Evolutionary conservation across 768 basidiomycete species (phyloP), one percentile per base, ranked within the genome.

Genomic region (Rhodotorula sphaerocarpa): DNA sequence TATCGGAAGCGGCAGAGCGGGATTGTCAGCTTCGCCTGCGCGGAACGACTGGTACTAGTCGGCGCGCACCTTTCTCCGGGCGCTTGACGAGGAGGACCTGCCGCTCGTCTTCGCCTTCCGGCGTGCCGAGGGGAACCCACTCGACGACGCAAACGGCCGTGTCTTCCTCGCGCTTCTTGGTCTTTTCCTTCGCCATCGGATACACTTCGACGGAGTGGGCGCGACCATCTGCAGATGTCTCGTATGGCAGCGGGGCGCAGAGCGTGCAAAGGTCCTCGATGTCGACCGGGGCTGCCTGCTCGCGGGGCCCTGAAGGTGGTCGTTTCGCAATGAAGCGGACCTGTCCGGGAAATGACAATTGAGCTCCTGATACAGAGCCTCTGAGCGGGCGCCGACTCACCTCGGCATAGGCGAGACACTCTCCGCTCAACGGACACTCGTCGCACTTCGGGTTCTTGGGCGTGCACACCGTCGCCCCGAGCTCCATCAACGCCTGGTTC

Each of bases 391-490:
- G n/a, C n/a, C n/a, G 16, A 25, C 70, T 47, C 50, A 77, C 76
- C 70, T 78, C 75, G 6, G 69, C 65, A 53, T 85, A 86, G 2
- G 86, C 91, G 23, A 78, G 75, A 71, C 92, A 97, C 77, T 82
- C 81, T 27, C 77, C 64, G 50, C 75, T 80, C 47, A 96, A 69
- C 25, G 90, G 88, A 75, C 92, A 96, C 23, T 76, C 71, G 23
- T 70, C 76, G 71, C 92, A 96, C 25, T 77, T 75, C 15, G 92
- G 92, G 65, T 86, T 82, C 64, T 83, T 84, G 31, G 86, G 69
- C 21, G 70, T 90, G 77, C 92, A 97, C 5, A 95, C 82, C 5
- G 90, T 93, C 73, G 87, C 88, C 52, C 92, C 92, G 11, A 96
- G 82, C 73, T 97, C 92, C 74, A 96, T 96, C 54, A 97, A 79